These are phyloP conservation scores for Pleurotus djamor DNA, from an alignment of 768 basidiomycete genomes.

Conservation along the genomic window DNA sequence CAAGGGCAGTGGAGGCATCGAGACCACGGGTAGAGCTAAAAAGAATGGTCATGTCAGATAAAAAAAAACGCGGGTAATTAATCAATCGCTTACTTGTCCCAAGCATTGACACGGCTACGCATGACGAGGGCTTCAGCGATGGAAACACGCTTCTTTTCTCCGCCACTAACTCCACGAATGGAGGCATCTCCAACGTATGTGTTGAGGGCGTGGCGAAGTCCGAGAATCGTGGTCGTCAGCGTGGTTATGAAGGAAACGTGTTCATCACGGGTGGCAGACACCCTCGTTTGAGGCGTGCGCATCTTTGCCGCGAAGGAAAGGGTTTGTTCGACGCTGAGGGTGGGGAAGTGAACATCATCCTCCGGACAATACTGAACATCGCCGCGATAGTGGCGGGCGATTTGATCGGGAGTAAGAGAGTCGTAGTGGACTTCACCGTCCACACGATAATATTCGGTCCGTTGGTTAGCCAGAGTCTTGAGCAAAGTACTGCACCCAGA, in stretches of 20 bases:
- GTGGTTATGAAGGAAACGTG: conserved; percentile 48
- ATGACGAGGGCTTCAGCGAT: conserved; percentile 66
- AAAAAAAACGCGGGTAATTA: neutral
- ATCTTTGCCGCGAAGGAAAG: conserved; percentile 67
- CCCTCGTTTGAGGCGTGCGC: conserved; percentile 59
- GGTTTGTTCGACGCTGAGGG: conserved; percentile 75
- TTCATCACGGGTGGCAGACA: conserved; percentile 35
- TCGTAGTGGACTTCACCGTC: conserved; percentile 76
- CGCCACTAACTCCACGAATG: conserved; percentile 55
- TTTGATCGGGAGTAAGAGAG: conserved; percentile 63
- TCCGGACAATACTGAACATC: conserved; percentile 82
- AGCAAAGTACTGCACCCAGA: conserved; percentile 85
- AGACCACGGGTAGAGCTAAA: conserved; percentile 61
- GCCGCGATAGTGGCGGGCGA: conserved; percentile 67
- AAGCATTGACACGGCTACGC: conserved; percentile 53
- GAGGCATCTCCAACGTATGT: conserved; percentile 67
- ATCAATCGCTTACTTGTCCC: conserved; percentile 59
- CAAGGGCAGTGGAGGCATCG: conserved; percentile 69
- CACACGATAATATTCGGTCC: conserved; percentile 62
- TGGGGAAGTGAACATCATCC: conserved; percentile 86
- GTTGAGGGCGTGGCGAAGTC: conserved; percentile 55
- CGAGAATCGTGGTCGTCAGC: conserved; percentile 66
- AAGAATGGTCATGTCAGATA: conserved; percentile 10
- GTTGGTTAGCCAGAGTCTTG: conserved; percentile 77
- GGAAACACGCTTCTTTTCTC: conserved; percentile 55